These are phyloP conservation scores for Pichia gijzeniarum DNA, from an alignment of 805 yeast genomes.

Conservation along the genomic window DNA sequence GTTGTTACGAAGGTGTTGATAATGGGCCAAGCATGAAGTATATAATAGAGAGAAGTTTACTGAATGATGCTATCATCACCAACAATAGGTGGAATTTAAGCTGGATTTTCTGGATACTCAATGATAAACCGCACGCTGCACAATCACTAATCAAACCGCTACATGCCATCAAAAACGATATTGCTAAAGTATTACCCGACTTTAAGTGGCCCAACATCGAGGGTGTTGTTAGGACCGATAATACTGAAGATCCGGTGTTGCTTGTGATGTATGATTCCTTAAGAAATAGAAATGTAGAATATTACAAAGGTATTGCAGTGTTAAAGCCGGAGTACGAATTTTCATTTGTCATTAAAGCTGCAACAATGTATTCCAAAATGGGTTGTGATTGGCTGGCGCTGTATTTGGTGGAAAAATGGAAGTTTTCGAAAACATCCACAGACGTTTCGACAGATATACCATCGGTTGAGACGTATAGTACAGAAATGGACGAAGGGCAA, in stretches of 20 bases:
- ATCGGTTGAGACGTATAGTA: not conserved
- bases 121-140: constrained; percentile 44
- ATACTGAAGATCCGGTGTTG: constrained; percentile 72
- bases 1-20: constrained; percentile 61
- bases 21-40: constrained; percentile 45
- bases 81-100: constrained; percentile 79
- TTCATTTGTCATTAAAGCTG: constrained; percentile 53
- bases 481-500: not conserved
- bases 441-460: not conserved
- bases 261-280: constrained; percentile 58
- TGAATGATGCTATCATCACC: constrained; percentile 50
- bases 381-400: constrained; percentile 82
- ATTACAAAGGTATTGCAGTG: constrained; percentile 44
- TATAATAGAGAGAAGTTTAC: constrained; percentile 42
- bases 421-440: constrained; percentile 32
- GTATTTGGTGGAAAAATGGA: constrained; percentile 61
- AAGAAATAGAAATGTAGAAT: constrained; percentile 44
- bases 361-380: constrained; percentile 72
- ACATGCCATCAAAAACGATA: constrained; percentile 27
- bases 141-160: constrained; percentile 62
- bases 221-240: constrained; percentile 24
- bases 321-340: constrained; percentile 46
- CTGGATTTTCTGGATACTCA: constrained; percentile 70
- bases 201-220: constrained; percentile 34
- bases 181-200: constrained; percentile 25